Percentiles rank a stretch among this genome's conserved stretches.
Conservation (phyloP, 108 stramenopile species). For the Cylindrotheca closterium region DNA sequence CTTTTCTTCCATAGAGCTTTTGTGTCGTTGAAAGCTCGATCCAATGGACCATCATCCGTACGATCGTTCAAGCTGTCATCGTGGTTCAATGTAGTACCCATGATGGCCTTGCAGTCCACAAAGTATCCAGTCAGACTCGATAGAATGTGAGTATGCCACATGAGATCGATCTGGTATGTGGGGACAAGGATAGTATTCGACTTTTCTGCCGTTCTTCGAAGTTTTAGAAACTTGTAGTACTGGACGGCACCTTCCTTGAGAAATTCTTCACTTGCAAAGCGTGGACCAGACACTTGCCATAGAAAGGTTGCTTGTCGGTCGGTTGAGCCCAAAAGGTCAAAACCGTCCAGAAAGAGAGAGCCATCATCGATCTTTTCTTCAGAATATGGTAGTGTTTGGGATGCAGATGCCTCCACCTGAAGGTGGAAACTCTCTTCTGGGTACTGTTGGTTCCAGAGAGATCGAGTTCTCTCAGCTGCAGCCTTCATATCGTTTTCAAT, state of each 20-base stretch:
- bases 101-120: slow-evolving; percentile 36
- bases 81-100: slow-evolving; percentile 39
- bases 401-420: too few species aligned
- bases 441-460: slow-evolving; percentile 9
- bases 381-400: not conserved
- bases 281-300: slow-evolving; percentile 48
- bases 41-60: slow-evolving; percentile 31
- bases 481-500: not conserved
- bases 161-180: slow-evolving; percentile 56
- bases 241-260: slow-evolving; percentile 26
- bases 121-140: slow-evolving; percentile 25
- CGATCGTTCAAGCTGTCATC: slow-evolving; percentile 68
- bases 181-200: slow-evolving; percentile 29
- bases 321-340: slow-evolving; percentile 35
- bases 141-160: slow-evolving; percentile 64
- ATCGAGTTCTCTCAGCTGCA: not conserved
- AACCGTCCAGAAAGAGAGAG: slow-evolving; percentile 17
- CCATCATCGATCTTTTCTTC: not conserved
- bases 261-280: slow-evolving; percentile 33
- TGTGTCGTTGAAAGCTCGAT: slow-evolving; percentile 40
- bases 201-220: not conserved
- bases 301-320: slow-evolving; percentile 47
- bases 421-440: slow-evolving; percentile 8
- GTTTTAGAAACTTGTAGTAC: slow-evolving; percentile 38
- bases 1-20: slow-evolving; percentile 37